Conservation (phyloP, 225 moss, liverwort and hornwort species). For the Neckera pumila region DNA sequence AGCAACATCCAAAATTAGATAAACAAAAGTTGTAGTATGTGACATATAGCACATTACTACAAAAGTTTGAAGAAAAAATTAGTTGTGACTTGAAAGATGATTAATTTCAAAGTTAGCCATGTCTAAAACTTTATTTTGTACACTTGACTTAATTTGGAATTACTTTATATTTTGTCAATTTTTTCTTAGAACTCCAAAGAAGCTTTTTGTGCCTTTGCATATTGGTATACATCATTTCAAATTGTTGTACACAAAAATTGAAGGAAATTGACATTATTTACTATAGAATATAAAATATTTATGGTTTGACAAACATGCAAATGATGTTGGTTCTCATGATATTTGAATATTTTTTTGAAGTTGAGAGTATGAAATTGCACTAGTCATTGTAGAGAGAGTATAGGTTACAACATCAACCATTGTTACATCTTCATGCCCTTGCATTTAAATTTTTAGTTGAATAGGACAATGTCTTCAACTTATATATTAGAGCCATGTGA, state of each 20-base stretch:
- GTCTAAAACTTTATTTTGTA: neutral
- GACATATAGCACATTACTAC: rapidly evolving
- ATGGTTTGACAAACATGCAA: too few species aligned
- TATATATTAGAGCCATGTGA: too few species aligned
- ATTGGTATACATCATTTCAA: neutral
- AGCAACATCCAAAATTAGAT: neutral
- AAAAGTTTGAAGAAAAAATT: neutral
- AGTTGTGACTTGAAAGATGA: neutral
- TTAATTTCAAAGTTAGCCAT: neutral
- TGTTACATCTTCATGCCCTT: too few species aligned
- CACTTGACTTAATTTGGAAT: neutral
- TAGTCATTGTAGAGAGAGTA: too few species aligned
- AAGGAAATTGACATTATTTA: neutral
- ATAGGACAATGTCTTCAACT: too few species aligned
- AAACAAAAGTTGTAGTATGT: neutral
- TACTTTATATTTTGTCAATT: neutral
- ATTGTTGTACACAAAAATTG: neutral
- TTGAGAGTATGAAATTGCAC: too few species aligned
- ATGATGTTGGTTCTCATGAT: too few species aligned
- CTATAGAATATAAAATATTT: neutral
- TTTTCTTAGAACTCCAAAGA: neutral
- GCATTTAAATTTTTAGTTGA: too few species aligned
- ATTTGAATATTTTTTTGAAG: too few species aligned
- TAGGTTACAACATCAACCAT: too few species aligned
- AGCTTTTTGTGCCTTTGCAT: neutral